Base-by-base conservation (phyloP, 306 rosid genomes). In the Delonix regia region DNA sequence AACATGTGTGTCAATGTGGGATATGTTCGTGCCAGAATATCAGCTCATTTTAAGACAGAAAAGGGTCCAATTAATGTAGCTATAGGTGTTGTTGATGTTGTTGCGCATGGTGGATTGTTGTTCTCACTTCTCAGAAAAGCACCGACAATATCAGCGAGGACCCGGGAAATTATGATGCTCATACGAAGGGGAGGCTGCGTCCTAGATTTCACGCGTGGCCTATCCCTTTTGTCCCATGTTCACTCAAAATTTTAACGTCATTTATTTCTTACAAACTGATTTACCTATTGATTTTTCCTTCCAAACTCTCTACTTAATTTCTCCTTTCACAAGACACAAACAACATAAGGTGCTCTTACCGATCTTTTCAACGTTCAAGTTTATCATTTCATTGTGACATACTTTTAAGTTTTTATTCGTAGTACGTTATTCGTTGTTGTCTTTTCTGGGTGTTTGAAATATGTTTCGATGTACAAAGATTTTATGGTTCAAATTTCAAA, bases 201-300 rank as follows among this genome's bases (percentile, higher is more conserved):
- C 80, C 85, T 85, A 78, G 72, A 85, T 80, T 83, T 88, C 87
- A 83, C 89, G 87, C 89, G 79, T 85, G 89, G 86, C 87, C 81
- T 72, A n/a, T n/a, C n/a, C n/a, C n/a, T n/a, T n/a, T n/a, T n/a
- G n/a, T n/a, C n/a, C n/a, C n/a, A n/a, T n/a, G n/a, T n/a, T n/a
- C n/a, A n/a, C n/a, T n/a, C n/a, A n/a, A n/a, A n/a, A n/a, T n/a
- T n/a, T n/a, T n/a, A n/a, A n/a, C n/a, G n/a, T n/a, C n/a, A n/a
- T n/a, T n/a, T n/a, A n/a, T n/a, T n/a, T n/a, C n/a, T n/a, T n/a
- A 30, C 4, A 30, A 30, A 30, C 33, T 30, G 33, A 30, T 30
- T 30, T 30, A 30, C 33, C 33, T 1, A 30, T 1, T 1, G 33
- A 30, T 30, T 30, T 30, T 30, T 30, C 1, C 4, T 30, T 30